Evolutionary conservation across 2,329 filamentous ascomycete species (phyloP), one percentile per base, ranked within the genome.

Genomic region (Trichoderma sp.): DNA sequence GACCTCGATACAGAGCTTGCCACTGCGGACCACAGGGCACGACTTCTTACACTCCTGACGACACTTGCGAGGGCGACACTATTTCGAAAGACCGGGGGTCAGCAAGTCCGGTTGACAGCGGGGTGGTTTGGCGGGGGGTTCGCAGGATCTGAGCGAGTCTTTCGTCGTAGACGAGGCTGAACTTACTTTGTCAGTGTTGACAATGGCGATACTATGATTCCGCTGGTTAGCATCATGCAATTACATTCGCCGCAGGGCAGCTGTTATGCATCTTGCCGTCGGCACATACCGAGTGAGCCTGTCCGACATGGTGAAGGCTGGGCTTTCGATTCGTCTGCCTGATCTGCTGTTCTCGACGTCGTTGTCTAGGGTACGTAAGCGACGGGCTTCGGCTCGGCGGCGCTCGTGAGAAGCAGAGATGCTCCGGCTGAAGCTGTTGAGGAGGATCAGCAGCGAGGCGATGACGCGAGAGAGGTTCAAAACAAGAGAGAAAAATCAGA

Each of bases 21-120:
- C 95, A 67, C 93, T 96, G 74, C 94, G 91, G 72, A 99, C 95
- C 69, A 99, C 95, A 34, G 96, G 93, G 78, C 95, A 99, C 34
- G 93, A 94, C 79, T 98, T 98, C 80, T 98, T 98, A 86, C 95
- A 99, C 81, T 99, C 95, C 83, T 97, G 94, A 72, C 94, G 89
- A 80, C 95, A 98, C 92, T 98, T 98, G 74, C 70, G 71, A 68
- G 75, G 76, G 60, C 72, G 74, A 73, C 77, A 78, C 77, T 78
- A 69, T 65, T 56, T 9, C 67, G 66, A 67, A 66, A 72, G 74
- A 71, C 73, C 68, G 48, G 73, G 69, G 70, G 71, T 72, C 65
- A 69, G 68, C 68, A 69, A 69, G 48, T 19, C 24, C 24, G 26
- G 30, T 30, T 39, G 58, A 70, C 67, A 71, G 72, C 68, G 70